phyloP scores from a whole-genome alignment of 345 rosid species.

The Mangifera indica region DNA sequence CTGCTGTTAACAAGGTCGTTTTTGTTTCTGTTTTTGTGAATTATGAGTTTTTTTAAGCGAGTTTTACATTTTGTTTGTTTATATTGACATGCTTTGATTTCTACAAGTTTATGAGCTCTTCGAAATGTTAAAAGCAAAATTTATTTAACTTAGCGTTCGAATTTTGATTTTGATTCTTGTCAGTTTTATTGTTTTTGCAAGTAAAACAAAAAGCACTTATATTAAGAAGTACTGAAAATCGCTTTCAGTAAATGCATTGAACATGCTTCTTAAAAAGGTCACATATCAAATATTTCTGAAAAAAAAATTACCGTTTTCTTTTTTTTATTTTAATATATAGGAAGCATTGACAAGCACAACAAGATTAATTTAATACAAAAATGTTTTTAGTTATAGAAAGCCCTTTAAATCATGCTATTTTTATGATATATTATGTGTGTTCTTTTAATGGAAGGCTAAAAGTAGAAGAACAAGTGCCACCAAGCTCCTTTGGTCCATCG shows the following conservation, averaged over 20 bases:
- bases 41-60: neutral
- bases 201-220: neutral
- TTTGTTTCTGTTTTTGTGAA: neutral
- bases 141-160: no score
- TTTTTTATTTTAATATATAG: no score
- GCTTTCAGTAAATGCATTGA: neutral
- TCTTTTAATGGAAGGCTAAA: neutral
- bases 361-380: no score
- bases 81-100: no score
- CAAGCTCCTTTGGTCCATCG: neutral
- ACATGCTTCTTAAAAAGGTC: neutral
- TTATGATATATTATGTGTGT: neutral
- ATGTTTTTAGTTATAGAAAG: neutral
- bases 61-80: neutral
- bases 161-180: no score
- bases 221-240: no score
- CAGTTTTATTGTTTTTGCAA: no score
- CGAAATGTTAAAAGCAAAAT: no score
- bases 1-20: constrained; percentile 83
- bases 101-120: no score
- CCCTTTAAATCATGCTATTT: neutral
- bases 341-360: neutral
- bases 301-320: neutral
- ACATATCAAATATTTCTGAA: neutral
- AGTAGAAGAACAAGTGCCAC: neutral